A percentile compares a stretch with the other conserved stretches of the same genome.
These are phyloP conservation scores for Paramyrothecium sp. DNA, from an alignment of 2,329 filamentous ascomycete genomes.

Conservation along the genomic window DNA sequence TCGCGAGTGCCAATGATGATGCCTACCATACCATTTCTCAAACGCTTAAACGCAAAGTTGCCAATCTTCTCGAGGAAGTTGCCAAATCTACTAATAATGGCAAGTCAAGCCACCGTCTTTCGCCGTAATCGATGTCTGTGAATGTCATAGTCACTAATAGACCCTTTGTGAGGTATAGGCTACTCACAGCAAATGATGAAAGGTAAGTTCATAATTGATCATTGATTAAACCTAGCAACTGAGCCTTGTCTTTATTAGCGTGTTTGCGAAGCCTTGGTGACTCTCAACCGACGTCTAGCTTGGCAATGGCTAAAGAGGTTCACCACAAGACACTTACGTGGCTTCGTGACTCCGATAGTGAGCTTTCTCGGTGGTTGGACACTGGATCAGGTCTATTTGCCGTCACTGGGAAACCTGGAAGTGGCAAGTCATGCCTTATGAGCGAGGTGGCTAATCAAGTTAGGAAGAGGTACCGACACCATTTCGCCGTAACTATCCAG, in stretches of 20 bases:
- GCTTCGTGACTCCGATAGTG: background rate
- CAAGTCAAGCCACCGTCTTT: too few relatives aligned
- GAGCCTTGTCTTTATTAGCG: too few relatives aligned
- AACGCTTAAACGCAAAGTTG: background rate
- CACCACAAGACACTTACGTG: background rate
- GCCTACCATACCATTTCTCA: background rate
- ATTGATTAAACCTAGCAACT: too few relatives aligned
- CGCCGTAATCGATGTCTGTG: too few relatives aligned
- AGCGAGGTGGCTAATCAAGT: slow-evolving; percentile 5
- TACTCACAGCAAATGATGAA: too few relatives aligned
- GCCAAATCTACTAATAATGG: too few relatives aligned
- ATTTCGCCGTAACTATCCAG: background rate
- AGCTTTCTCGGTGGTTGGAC: slow-evolving; percentile 2
- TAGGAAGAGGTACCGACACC: background rate
- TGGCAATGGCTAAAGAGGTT: background rate
- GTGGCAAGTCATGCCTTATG: slow-evolving; percentile 11
- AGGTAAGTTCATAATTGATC: too few relatives aligned
- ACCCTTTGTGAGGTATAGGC: too few relatives aligned
- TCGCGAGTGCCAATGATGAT: slow-evolving; percentile 6
- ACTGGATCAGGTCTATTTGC: slow-evolving; percentile 2
- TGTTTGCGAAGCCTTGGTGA: too few relatives aligned
- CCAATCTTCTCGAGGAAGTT: too few relatives aligned
- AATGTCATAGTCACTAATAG: too few relatives aligned
- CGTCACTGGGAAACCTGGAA: slow-evolving; percentile 9
- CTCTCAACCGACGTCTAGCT: too few relatives aligned